These are phyloP conservation scores for Parachlorella kessleri DNA, from an alignment of 139 green algal species.

Conservation along the genomic window DNA sequence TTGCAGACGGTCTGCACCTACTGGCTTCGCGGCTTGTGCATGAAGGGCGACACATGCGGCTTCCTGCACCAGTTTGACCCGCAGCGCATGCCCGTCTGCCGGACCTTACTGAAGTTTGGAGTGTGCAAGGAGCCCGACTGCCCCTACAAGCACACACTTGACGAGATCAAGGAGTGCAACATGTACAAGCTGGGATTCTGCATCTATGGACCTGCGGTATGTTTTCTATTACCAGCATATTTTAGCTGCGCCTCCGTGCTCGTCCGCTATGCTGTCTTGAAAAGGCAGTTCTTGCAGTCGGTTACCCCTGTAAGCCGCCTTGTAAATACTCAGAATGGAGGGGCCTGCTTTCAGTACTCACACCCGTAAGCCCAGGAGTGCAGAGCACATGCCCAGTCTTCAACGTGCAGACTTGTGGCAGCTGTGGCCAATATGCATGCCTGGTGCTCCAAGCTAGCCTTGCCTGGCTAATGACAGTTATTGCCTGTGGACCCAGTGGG, in stretches of 20 bases:
- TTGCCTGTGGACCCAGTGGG: not conserved
- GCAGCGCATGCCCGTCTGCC: conserved; percentile 87
- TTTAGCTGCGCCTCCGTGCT: no score
- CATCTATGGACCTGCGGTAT: conserved; percentile 87
- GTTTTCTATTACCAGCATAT: no score
- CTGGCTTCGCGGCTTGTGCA: conserved; percentile 95
- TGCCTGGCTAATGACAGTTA: not conserved
- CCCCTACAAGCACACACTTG: conserved; percentile 92
- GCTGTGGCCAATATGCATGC: not conserved
- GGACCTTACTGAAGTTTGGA: conserved; percentile 79
- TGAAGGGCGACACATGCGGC: conserved; percentile 95
- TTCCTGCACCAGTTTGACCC: conserved; percentile 96
- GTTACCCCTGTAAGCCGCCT: no score
- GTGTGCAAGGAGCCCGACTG: conserved; percentile 93
- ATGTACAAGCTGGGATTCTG: conserved; percentile 99
- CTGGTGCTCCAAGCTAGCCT: not conserved
- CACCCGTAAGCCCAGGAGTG: no score
- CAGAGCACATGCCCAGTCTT: no score
- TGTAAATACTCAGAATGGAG: no score
- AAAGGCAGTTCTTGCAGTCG: no score
- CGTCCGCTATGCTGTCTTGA: no score
- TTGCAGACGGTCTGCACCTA: conserved; percentile 96
- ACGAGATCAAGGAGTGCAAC: conserved; percentile 99
- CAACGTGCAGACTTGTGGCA: no score
- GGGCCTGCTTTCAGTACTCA: no score